Base-by-base conservation (phyloP, 164 flowering plant genomes). In the Vitis cinerea region DNA sequence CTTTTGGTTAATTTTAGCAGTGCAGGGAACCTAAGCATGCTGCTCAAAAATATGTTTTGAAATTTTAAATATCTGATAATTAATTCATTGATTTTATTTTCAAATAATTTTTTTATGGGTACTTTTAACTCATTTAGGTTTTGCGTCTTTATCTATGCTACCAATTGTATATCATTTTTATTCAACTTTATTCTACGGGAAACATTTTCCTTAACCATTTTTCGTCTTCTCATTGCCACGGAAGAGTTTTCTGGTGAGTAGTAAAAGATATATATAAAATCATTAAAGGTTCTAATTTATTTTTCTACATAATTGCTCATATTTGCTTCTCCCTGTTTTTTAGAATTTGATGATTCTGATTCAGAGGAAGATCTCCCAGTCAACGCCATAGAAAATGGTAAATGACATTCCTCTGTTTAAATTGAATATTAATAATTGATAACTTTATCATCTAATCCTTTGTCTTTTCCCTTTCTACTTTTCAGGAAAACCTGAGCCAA, bases 401-500 rank as follows among this genome's bases (percentile, higher is more conserved):
- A 2, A 59, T 47, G 13, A 10, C 10, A 14, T 48, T 15, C 19
- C 19, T 61, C 23, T 15, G 0, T 29, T 47, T 44, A 4, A 2
- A 7, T 14, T 17, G 44, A 6, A 37, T 1, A 10, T 17, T 11
- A 29, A 13, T 8, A 47, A 10, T 10, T 31, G 9, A 12, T 30
- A 10, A 17, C 58, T 49, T 13, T 27, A 9, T 63, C 8, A 3
- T 31, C 2, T 3, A 50, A 13, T 14, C 4, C 14, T 13, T 55
- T 49, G 5, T 16, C 4, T 11, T 2, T 29, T 10, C 1, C 6
- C 10, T 0, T 11, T 6, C 27, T 44, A 19, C 12, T 69, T 62
- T 52, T 49, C 55, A 81, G 90, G 86, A 53, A 83, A 78, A 61
- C 37, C 68, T 58, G 80, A 57, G 62, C 63, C 65, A 2, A 75